Evolutionary conservation across 2,329 filamentous ascomycete genomes (phyloP).

Genomic region (Knufia petricola): DNA sequence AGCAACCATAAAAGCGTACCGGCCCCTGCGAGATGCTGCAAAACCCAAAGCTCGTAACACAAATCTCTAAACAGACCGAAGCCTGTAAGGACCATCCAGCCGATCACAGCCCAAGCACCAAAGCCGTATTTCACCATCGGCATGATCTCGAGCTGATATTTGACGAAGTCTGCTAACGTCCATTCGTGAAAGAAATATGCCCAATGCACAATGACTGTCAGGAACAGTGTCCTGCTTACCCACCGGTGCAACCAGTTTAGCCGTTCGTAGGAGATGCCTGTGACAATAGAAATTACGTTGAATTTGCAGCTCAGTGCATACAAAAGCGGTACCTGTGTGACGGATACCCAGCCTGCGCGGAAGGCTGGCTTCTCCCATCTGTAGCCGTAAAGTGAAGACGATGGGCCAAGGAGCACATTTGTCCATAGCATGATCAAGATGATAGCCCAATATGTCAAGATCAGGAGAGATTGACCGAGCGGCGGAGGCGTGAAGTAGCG

Average conservation of each 20-base stretch:
- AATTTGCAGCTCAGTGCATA: slow-evolving; percentile 47
- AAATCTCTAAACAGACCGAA: slow-evolving; percentile 40
- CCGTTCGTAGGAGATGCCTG: slow-evolving; percentile 40
- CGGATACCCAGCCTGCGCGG: slow-evolving; percentile 44
- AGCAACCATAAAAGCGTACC: slow-evolving; percentile 6
- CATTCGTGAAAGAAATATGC: slow-evolving; percentile 46
- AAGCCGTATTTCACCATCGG: slow-evolving; percentile 43
- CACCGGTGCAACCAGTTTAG: slow-evolving; percentile 47
- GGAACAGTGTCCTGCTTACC: slow-evolving; percentile 42
- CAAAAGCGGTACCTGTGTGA: slow-evolving; percentile 47
- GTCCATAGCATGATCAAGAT: slow-evolving; percentile 20
- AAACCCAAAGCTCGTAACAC: slow-evolving; percentile 47
- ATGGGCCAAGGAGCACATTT: slow-evolving; percentile 16
- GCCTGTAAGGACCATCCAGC: slow-evolving; percentile 44
- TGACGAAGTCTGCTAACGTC: slow-evolving; percentile 43
- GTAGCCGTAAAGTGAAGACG: slow-evolving; percentile 18
- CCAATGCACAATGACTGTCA: slow-evolving; percentile 47
- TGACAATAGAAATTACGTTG: slow-evolving; percentile 43
- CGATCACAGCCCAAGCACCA: slow-evolving; percentile 42
- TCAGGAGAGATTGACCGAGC: slow-evolving; percentile 16
- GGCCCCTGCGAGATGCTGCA: slow-evolving; percentile 40
- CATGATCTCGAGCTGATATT: slow-evolving; percentile 39
- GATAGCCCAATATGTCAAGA: slow-evolving; percentile 16
- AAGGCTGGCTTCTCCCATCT: slow-evolving; percentile 49
- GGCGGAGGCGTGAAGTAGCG: slow-evolving; percentile 17